These are phyloP conservation scores for Candida albicans DNA, from an alignment of 1,139 yeast species.

Conservation along the genomic window DNA sequence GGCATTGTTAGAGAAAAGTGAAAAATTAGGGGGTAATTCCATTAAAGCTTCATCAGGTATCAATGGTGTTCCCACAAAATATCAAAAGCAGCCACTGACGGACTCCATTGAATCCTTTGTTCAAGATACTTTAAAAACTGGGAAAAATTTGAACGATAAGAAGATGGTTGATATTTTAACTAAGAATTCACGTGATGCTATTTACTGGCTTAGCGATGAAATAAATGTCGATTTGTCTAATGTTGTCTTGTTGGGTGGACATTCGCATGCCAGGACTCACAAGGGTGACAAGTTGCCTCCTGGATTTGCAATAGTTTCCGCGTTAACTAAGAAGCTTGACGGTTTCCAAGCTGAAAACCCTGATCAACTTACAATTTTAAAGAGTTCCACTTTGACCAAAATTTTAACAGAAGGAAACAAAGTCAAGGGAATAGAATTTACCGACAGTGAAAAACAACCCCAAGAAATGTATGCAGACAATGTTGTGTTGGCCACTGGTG, in stretches of 20 bases:
- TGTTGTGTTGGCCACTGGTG: constrained; percentile 41
- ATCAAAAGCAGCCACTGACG: constrained; percentile 20
- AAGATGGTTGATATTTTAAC: constrained; percentile 28
- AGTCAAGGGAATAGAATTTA: constrained; percentile 27
- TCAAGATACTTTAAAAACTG: constrained; percentile 32
- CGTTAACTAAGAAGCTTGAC: constrained; percentile 23
- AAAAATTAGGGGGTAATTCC: constrained; percentile 37
- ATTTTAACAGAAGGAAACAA: constrained; percentile 16
- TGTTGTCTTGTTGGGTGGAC: constrained; percentile 39
- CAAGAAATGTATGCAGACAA: constrained; percentile 16
- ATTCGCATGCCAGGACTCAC: constrained; percentile 38
- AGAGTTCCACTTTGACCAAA: constrained; percentile 21
- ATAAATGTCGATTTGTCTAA: constrained; percentile 27
- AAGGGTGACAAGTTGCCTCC: constrained; percentile 38
- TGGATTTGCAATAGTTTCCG: constrained; percentile 36
- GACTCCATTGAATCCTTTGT: constrained; percentile 28
- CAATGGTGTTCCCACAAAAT: constrained; percentile 37
- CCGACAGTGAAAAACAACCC: constrained; percentile 8
- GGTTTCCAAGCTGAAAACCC: constrained; percentile 13
- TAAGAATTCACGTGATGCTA: constrained; percentile 27
- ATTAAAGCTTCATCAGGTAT: constrained; percentile 43
- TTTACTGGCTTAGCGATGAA: constrained; percentile 32
- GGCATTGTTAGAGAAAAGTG: constrained; percentile 31
- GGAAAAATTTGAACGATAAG: constrained; percentile 27
- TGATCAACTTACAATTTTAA: constrained; percentile 21